phyloP scores from a whole-genome alignment of 345 rosid genomes.

The Firmiana major region DNA sequence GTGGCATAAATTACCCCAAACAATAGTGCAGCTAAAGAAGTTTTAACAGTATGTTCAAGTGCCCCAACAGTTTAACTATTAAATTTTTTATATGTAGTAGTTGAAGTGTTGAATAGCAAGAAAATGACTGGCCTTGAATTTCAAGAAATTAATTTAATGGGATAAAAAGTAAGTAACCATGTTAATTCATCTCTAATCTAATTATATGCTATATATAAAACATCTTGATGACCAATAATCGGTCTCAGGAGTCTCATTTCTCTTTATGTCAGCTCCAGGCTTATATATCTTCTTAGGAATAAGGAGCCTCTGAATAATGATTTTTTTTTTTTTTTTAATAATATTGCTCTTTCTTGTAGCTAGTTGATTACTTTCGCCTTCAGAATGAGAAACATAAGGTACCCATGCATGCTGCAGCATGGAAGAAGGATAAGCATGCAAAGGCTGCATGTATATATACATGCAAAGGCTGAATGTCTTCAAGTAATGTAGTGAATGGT shows the following conservation, averaged over 20 bases:
- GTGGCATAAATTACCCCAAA: constrained; percentile 29
- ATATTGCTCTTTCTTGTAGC: neutral
- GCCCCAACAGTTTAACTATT: constrained; percentile 20
- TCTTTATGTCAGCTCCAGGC: neutral
- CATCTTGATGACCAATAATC: neutral
- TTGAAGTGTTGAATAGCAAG: constrained; percentile 13
- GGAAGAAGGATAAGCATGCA: neutral
- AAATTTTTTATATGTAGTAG: constrained; percentile 2
- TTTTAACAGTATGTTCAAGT: constrained; percentile 12
- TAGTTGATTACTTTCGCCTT: neutral
- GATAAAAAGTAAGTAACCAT: neutral
- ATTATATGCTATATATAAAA: neutral
- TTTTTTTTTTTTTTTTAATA: neutral
- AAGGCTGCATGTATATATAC: neutral
- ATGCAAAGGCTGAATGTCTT: neutral
- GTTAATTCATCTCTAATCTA: neutral
- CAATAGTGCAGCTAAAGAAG: constrained; percentile 8
- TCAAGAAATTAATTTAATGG: neutral
- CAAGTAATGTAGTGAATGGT: neutral
- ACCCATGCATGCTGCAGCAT: neutral
- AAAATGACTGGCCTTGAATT: neutral
- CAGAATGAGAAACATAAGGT: neutral
- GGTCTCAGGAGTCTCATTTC: neutral
- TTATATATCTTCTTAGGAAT: neutral
- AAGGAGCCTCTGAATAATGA: neutral